A percentile compares a stretch with the other conserved stretches of the same genome.
Evolutionary conservation across 2,329 filamentous ascomycete species (phyloP).

Genomic region (Cercospora beticola): DNA sequence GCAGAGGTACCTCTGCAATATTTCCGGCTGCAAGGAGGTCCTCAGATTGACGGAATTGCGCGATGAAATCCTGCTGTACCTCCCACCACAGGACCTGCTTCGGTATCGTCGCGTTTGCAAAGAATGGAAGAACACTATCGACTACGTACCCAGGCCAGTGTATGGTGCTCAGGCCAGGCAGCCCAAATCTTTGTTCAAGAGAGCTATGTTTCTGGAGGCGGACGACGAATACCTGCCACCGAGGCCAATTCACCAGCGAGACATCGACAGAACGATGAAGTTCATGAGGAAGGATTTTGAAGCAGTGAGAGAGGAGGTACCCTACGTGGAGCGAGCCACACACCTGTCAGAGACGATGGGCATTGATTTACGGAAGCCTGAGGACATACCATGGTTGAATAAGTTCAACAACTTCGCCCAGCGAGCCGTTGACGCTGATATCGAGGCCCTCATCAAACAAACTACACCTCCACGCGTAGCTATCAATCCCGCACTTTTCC

Average conservation of each 20-base stretch:
- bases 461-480: neutral
- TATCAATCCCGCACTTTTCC: neutral
- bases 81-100: neutral
- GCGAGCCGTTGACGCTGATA: neutral
- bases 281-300: neutral
- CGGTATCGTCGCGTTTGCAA: neutral
- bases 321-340: neutral
- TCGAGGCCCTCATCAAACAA: neutral
- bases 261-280: neutral
- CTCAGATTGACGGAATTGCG: neutral
- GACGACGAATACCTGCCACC: neutral
- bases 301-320: neutral
- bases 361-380: neutral
- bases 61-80: neutral
- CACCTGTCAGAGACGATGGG: neutral
- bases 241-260: neutral
- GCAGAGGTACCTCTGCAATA: neutral
- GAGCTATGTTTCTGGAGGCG: neutral
- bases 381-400: neutral
- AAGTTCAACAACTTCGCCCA: neutral
- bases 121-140: neutral
- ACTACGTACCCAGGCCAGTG: neutral
- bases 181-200: neutral
- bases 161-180: neutral
- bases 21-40: neutral